phyloP scores from a whole-genome alignment of 2,329 filamentous ascomycete species.

The Phyllosticta citriasiana region DNA sequence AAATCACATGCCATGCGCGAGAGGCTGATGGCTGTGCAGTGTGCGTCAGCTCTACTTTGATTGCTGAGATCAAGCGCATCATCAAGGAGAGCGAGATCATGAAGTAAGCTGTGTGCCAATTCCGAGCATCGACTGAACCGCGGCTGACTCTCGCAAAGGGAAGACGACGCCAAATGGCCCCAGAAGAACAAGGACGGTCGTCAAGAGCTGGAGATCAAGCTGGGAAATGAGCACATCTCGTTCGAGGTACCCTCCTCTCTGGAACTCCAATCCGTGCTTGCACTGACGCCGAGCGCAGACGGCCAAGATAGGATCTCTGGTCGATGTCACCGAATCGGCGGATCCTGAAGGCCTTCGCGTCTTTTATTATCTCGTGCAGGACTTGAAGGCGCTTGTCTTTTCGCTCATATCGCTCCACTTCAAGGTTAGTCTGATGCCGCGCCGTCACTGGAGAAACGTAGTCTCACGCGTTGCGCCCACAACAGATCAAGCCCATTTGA shows the following conservation, averaged over 20 bases:
- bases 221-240: conserved; percentile 93
- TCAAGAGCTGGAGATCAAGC: conserved; percentile 87
- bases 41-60: conserved; percentile 85
- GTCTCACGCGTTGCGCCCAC: not conserved
- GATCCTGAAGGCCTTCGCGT: conserved; percentile 93
- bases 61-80: conserved; percentile 93
- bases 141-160: conserved; percentile 44
- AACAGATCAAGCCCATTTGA: conserved; percentile 62
- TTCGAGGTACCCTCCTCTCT: conserved; percentile 62
- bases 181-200: conserved; percentile 98
- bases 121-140: not conserved
- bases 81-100: conserved; percentile 96
- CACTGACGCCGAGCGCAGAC: conserved; percentile 48
- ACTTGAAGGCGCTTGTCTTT: conserved; percentile 92
- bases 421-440: conserved; percentile 51
- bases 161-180: conserved; percentile 97
- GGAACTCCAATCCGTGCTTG: not conserved
- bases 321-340: conserved; percentile 91
- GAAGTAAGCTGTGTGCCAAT: conserved; percentile 53
- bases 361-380: conserved; percentile 97
- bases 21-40: conserved; percentile 44
- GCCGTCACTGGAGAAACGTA: not conserved
- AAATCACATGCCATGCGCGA: not conserved
- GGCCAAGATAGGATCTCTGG: conserved; percentile 92
- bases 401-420: conserved; percentile 95